Evolutionary conservation across 2,329 filamentous ascomycete species (phyloP), one percentile per base, ranked within the genome.

Genomic region (Fusarium kyushuense): DNA sequence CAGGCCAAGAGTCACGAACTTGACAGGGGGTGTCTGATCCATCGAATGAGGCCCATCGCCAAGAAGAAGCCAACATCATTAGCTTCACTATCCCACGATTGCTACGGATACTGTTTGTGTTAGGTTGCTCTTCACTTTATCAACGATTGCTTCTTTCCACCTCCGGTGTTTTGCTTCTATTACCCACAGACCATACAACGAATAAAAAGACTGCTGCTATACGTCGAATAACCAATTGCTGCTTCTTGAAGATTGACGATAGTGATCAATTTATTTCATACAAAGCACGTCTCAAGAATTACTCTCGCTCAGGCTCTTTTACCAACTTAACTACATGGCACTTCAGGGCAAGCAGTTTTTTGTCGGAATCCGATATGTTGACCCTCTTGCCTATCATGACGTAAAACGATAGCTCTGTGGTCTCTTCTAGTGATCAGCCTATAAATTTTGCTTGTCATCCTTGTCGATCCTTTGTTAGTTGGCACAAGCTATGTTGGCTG

Each of bases 1-100:
- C 51, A 61, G 53, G 67, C 59, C 62, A 67, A 49, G 68, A 55
- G 64, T 58, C 67, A 51, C 47, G 41, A 40, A 54, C 36, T 58
- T 43, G 55, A 59, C 58, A 62, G 65, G 61, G 61, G 60, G 52
- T 45, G n/a, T 29, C 47, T 36, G 21, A 17, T 19, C 29, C 56
- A 54, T 52, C 60, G 30, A 57, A 53, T 61, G 46, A 47, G 29
- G 57, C 56, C 54, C 54, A 58, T 63, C 32, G 53, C 67, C 54
- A 70, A 67, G 67, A 57, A 58, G 67, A 62, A 58, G 36, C 51
- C 62, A 35, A 32, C 54, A 41, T 41, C 14, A n/a, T 25, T 36
- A 49, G 32, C 33, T 40, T 48, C 30, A n/a, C 49, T 55, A 47
- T 49, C 51, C 54, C 23, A 16, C 40, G 25, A 11, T 58, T 54